phyloP scores from a whole-genome alignment of 2,329 filamentous ascomycete genomes.

The Fusarium avenaceum region DNA sequence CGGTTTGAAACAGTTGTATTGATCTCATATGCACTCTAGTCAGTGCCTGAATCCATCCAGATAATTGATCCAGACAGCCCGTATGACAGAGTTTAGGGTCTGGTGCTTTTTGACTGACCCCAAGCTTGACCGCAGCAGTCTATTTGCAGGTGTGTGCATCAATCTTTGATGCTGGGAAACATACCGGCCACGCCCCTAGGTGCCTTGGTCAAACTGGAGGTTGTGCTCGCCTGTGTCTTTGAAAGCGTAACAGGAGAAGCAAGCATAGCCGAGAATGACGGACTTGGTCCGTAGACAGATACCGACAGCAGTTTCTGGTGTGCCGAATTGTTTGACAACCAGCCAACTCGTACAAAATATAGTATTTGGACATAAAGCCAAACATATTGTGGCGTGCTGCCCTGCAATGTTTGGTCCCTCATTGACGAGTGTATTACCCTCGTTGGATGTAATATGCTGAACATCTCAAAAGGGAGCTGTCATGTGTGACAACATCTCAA shows the following conservation, averaged over 20 bases:
- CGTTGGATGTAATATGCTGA: slow-evolving; percentile 31
- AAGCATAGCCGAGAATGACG: slow-evolving; percentile 46
- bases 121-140: slow-evolving; percentile 24
- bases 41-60: slow-evolving; percentile 19
- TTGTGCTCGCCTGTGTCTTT: slow-evolving; percentile 29
- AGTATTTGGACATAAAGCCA: slow-evolving; percentile 34
- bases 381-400: slow-evolving; percentile 34
- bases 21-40: slow-evolving; percentile 24
- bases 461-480: slow-evolving; percentile 36
- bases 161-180: slow-evolving; percentile 33
- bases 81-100: slow-evolving; percentile 17
- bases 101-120: slow-evolving; percentile 13
- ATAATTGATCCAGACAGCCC: slow-evolving; percentile 24
- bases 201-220: slow-evolving; percentile 38
- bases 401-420: slow-evolving; percentile 34
- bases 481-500: slow-evolving; percentile 37
- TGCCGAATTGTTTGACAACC: slow-evolving; percentile 20
- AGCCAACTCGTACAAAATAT: slow-evolving; percentile 35
- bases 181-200: slow-evolving; percentile 43
- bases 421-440: slow-evolving; percentile 41
- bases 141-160: slow-evolving; percentile 30
- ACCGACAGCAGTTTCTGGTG: slow-evolving; percentile 29
- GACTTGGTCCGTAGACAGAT: slow-evolving; percentile 30
- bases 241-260: slow-evolving; percentile 36
- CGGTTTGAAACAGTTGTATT: slow-evolving; percentile 42